These are phyloP conservation scores for Beauveria caledonica DNA, from an alignment of 2,329 filamentous ascomycete species.

Conservation along the genomic window DNA sequence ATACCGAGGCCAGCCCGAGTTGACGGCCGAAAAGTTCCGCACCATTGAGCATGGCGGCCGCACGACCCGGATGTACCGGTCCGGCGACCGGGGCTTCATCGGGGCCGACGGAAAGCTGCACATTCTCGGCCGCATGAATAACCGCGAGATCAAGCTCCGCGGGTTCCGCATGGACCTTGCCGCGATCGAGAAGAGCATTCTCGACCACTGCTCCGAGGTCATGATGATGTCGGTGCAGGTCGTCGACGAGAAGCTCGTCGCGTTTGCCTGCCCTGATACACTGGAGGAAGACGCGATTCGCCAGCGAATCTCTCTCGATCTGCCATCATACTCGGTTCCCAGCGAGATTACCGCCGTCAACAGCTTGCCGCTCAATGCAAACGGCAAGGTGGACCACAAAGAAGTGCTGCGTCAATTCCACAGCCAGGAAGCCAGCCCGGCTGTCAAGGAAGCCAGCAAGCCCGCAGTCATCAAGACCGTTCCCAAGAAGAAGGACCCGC, in stretches of 20 bases:
- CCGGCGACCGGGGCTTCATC: neutral
- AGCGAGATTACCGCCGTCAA: neutral
- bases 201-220: neutral
- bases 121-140: slow-evolving; percentile 7
- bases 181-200: slow-evolving; percentile 9
- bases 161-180: slow-evolving; percentile 1
- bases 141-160: slow-evolving; percentile 7
- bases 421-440: neutral
- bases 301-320: slow-evolving; percentile 2
- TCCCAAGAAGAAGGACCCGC: neutral
- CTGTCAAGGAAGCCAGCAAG: neutral
- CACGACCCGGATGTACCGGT: neutral
- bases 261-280: neutral
- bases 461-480: neutral
- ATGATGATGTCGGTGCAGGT: neutral
- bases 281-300: neutral
- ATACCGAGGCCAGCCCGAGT: neutral
- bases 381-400: slow-evolving; percentile 14
- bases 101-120: neutral
- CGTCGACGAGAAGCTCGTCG: neutral
- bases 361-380: slow-evolving; percentile 9
- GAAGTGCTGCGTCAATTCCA: neutral
- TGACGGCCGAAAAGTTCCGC: neutral
- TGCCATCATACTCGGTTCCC: slow-evolving; percentile 12
- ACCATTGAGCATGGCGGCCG: neutral